Conservation (phyloP, 2,329 filamentous ascomycete genomes). For the Trichoderma asperellum region DNA sequence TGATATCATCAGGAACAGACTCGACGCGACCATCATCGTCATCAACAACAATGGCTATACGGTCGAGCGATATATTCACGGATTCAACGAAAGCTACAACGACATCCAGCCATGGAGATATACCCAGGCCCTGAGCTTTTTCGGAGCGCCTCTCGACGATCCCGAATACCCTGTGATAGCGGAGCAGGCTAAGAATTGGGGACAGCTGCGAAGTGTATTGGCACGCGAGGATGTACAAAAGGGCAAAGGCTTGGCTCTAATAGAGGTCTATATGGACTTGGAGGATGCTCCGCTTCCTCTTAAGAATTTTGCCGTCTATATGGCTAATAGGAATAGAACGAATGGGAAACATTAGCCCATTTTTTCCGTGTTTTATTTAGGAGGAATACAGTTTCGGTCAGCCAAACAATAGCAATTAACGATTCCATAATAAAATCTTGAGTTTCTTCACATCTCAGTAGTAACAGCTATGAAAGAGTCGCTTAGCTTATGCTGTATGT, state of each 20-base stretch:
- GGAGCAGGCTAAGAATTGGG: slow-evolving; percentile 18
- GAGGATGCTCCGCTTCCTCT: slow-evolving; percentile 7
- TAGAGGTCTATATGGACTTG: slow-evolving; percentile 12
- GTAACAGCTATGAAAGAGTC: background rate
- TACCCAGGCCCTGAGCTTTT: slow-evolving; percentile 52
- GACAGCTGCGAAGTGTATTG: slow-evolving; percentile 9
- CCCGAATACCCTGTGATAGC: slow-evolving; percentile 5
- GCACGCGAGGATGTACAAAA: background rate
- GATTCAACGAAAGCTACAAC: slow-evolving; percentile 57
- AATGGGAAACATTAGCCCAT: background rate
- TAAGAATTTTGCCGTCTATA: background rate
- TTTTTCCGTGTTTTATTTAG: background rate
- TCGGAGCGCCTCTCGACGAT: slow-evolving; percentile 48
- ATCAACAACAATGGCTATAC: slow-evolving; percentile 65
- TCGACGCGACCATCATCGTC: slow-evolving; percentile 55
- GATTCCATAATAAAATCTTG: background rate
- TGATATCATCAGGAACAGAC: slow-evolving; percentile 61
- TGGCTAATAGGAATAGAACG: slow-evolving; percentile 1
- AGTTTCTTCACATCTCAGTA: background rate
- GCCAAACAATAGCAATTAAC: background rate
- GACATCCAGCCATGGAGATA: slow-evolving; percentile 59
- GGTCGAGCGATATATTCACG: slow-evolving; percentile 62
- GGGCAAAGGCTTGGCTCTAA: slow-evolving; percentile 13
- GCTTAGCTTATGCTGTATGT: background rate
- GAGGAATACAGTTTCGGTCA: background rate